phyloP scores from a whole-genome alignment of 208 protist species.

The Acanthamoeba triangularis region DNA sequence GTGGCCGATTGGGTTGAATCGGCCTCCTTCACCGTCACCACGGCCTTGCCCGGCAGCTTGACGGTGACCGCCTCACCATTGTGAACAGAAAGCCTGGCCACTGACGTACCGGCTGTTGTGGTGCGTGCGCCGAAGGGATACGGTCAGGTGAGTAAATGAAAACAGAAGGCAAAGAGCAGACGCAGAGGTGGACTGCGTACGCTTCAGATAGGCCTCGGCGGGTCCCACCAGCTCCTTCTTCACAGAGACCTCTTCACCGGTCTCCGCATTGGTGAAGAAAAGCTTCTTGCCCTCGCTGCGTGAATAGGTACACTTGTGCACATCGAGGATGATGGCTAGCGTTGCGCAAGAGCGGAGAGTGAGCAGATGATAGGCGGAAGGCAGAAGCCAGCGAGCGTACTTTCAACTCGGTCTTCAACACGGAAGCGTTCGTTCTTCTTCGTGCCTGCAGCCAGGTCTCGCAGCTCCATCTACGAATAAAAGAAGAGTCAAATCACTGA shows the following conservation, averaged over 20 bases:
- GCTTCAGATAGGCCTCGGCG: slow-evolving; percentile 4
- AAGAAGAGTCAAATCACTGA: not conserved
- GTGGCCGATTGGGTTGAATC: not conserved
- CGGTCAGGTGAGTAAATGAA: not conserved
- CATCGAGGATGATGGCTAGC: slow-evolving; percentile 10
- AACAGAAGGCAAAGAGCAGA: not conserved
- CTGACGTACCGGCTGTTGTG: slow-evolving; percentile 3
- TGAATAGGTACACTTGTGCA: slow-evolving; percentile 11
- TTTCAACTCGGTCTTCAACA: not conserved
- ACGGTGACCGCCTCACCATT: slow-evolving; percentile 14
- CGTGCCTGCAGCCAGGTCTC: slow-evolving; percentile 1
- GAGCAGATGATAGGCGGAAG: not conserved
- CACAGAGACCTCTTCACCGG: slow-evolving; percentile 34
- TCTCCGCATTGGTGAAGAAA: slow-evolving; percentile 5
- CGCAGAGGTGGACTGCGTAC: not conserved
- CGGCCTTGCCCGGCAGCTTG: slow-evolving; percentile 30
- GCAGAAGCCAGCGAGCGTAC: not conserved
- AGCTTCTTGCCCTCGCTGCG: slow-evolving; percentile 41
- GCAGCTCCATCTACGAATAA: not conserved
- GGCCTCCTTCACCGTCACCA: slow-evolving; percentile 39
- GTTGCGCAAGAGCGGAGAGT: too few species aligned
- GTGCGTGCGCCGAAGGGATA: not conserved
- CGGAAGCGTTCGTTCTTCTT: slow-evolving; percentile 50
- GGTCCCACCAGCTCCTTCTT: not conserved
- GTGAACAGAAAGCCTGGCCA: slow-evolving; percentile 8